Conservation (phyloP, 1,284 basidiomycete genomes). For the Inonotus hispidus region DNA sequence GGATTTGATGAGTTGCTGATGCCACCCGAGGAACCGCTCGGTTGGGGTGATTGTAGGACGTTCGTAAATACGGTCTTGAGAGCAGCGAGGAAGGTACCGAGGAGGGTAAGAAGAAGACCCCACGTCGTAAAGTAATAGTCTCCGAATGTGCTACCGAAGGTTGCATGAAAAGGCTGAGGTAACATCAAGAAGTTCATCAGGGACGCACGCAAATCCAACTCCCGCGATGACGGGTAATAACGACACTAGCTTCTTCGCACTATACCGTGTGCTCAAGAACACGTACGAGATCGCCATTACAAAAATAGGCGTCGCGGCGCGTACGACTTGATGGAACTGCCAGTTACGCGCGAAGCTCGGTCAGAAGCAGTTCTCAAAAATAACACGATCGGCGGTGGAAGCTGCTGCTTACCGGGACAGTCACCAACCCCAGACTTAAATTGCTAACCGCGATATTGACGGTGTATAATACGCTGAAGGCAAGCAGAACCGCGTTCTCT, state of each 20-base stretch:
- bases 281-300: slow-evolving; percentile 71
- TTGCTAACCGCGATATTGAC: slow-evolving; percentile 93
- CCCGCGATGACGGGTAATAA: slow-evolving; percentile 87
- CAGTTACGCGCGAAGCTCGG: slow-evolving; percentile 2
- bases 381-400: not conserved
- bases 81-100: slow-evolving; percentile 86
- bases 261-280: slow-evolving; percentile 48
- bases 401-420: slow-evolving; percentile 82
- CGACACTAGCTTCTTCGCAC: slow-evolving; percentile 58
- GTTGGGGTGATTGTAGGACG: slow-evolving; percentile 51
- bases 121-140: slow-evolving; percentile 83
- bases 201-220: slow-evolving; percentile 84
- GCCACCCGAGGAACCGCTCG: slow-evolving; percentile 15
- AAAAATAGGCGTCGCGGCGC: slow-evolving; percentile 89
- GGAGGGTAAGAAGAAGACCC: slow-evolving; percentile 79
- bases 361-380: not conserved
- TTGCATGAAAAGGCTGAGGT: slow-evolving; percentile 6
- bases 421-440: slow-evolving; percentile 81
- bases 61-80: slow-evolving; percentile 90
- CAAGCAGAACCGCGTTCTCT: slow-evolving; percentile 61
- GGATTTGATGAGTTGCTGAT: slow-evolving; percentile 14
- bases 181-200: not conserved
- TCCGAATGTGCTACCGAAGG: slow-evolving; percentile 66
- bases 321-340: slow-evolving; percentile 92
- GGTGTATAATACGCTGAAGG: slow-evolving; percentile 85